A percentile compares a stretch with the other conserved stretches of the same genome.
Evolutionary conservation across 352 stramenopile genomes (phyloP).

Genomic region (Phytophthora kernoviae): DNA sequence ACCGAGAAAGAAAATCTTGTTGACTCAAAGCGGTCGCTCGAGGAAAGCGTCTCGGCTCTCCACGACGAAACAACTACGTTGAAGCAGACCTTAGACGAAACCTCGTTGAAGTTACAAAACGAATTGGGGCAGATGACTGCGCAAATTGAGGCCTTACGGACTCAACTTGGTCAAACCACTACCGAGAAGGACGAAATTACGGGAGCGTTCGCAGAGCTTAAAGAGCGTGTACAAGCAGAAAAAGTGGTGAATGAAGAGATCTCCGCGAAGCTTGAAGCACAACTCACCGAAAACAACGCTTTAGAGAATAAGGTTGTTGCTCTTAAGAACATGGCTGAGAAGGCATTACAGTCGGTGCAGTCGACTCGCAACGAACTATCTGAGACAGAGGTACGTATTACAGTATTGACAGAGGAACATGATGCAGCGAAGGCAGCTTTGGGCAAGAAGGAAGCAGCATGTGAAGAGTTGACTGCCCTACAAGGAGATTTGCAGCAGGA

Average conservation of each 20-base stretch:
- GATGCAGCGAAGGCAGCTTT: conserved; percentile 23
- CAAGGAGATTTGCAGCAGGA: conserved; percentile 25
- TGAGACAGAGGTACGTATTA: conserved; percentile 27
- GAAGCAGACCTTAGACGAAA: conserved; percentile 43
- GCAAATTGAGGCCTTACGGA: conserved; percentile 24
- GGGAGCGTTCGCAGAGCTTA: conserved; percentile 10
- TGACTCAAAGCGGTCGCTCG: conserved; percentile 37
- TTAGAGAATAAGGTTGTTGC: conserved; percentile 34
- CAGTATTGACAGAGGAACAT: conserved; percentile 24
- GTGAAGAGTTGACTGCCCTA: conserved; percentile 16
- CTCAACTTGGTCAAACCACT: conserved; percentile 19
- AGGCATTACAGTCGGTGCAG: conserved; percentile 37
- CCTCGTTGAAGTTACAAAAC: conserved; percentile 26
- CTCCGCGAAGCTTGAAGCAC: conserved; percentile 28
- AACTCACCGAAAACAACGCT: conserved; percentile 27
- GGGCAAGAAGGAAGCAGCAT: conserved; percentile 19
- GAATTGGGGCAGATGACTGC: conserved; percentile 30
- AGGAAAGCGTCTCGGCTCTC: conserved; percentile 37
- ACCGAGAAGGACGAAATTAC: conserved; percentile 29
- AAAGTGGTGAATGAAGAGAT: conserved; percentile 26
- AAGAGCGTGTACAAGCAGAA: conserved; percentile 19
- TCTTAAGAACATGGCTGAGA: conserved; percentile 42
- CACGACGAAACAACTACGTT: conserved; percentile 48
- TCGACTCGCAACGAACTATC: conserved; percentile 24
- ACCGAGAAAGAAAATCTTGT: conserved; percentile 32